A percentile compares a stretch with the other conserved stretches of the same genome.
These are phyloP conservation scores for Evansstolkia leycettana DNA, from an alignment of 495 filamentous ascomycete species.

Conservation along the genomic window DNA sequence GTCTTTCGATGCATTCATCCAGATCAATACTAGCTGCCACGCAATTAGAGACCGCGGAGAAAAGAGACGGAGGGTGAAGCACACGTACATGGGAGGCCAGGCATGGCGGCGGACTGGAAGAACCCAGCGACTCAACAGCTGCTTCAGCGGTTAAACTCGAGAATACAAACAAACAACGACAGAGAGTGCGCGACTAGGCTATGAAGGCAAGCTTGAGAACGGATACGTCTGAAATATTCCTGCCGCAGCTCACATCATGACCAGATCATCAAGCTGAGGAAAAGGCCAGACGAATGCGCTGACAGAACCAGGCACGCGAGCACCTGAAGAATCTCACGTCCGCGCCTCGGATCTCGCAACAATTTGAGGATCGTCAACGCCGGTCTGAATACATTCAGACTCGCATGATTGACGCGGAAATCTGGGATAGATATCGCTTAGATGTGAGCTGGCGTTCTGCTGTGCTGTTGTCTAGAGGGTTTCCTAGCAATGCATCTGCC, in stretches of 20 bases:
- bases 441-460: no score
- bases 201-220: conserved; percentile 9
- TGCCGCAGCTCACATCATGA: conserved; percentile 21
- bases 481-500: no score
- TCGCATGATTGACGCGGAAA: no score
- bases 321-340: no score
- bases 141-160: conserved; percentile 3
- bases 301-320: no score
- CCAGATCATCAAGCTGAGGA: conserved; percentile 4
- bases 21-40: conserved; percentile 81
- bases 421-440: no score
- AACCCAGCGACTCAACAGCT: conserved; percentile 5
- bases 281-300: no score
- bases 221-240: conserved; percentile 14
- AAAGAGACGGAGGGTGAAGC: not conserved
- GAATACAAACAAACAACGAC: conserved; percentile 6
- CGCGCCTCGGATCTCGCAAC: no score
- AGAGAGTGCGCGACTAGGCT: conserved; percentile 1
- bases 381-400: no score
- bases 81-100: conserved; percentile 71
- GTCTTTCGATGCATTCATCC: conserved; percentile 90
- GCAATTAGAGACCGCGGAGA: not conserved
- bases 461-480: no score
- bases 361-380: no score
- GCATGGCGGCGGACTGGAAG: conserved; percentile 42